Conservation (phyloP, 2,329 filamentous ascomycete species). For the Biscogniauxia sp. region DNA sequence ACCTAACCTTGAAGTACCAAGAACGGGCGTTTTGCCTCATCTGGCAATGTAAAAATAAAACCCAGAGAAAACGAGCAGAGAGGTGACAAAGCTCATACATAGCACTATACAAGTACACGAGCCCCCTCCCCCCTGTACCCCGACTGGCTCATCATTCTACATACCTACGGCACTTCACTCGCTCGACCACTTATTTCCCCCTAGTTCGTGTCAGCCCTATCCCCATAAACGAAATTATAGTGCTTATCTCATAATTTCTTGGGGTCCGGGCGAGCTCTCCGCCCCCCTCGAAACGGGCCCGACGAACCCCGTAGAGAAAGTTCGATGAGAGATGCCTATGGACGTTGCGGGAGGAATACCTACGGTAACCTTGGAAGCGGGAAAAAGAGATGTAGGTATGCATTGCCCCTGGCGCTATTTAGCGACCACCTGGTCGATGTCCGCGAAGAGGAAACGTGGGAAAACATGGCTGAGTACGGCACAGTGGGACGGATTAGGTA, state of each 20-base stretch:
- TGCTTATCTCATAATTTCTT: background rate
- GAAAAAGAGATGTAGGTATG: background rate
- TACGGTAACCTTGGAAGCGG: background rate
- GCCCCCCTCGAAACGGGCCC: too few species aligned
- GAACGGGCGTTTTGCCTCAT: background rate
- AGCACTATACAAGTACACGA: too few species aligned
- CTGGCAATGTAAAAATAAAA: background rate
- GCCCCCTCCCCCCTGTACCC: too few species aligned
- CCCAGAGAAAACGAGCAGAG: background rate
- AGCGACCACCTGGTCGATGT: background rate
- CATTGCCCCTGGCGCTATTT: background rate
- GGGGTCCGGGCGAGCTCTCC: too few species aligned
- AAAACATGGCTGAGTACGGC: too few species aligned
- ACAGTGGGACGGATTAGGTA: too few species aligned
- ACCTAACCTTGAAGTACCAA: background rate
- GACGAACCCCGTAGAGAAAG: too few species aligned
- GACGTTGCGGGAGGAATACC: background rate
- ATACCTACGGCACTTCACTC: background rate
- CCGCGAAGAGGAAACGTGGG: too few species aligned
- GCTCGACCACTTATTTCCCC: background rate
- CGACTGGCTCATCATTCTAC: background rate
- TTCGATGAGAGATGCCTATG: background rate
- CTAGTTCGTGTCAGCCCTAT: background rate
- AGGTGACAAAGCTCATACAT: too few species aligned
- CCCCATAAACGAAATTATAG: background rate